Evolutionary conservation across 2,329 filamentous ascomycete species (phyloP).

Genomic region (Madurella fahalii): DNA sequence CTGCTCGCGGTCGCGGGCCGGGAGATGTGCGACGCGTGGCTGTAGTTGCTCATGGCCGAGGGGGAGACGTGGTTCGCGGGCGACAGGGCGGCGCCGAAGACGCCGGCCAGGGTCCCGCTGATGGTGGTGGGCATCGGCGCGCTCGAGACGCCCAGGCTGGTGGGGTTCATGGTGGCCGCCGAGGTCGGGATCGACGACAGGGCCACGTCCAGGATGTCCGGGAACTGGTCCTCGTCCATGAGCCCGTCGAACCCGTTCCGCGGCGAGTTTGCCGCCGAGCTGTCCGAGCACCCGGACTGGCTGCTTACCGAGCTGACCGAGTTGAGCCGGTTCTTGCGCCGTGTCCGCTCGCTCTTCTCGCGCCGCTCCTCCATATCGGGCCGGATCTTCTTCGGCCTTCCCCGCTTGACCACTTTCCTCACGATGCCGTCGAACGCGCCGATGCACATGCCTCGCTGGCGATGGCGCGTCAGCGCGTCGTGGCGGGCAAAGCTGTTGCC

Average conservation of each 20-base stretch:
- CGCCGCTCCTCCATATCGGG: slow-evolving; percentile 54
- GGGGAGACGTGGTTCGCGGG: slow-evolving; percentile 37
- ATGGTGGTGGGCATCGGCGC: slow-evolving; percentile 36
- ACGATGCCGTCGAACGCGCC: slow-evolving; percentile 82
- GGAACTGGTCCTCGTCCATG: slow-evolving; percentile 24
- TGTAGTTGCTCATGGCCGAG: slow-evolving; percentile 42
- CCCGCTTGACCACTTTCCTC: slow-evolving; percentile 58
- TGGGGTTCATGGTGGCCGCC: slow-evolving; percentile 36
- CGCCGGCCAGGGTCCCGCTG: slow-evolving; percentile 20
- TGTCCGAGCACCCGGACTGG: slow-evolving; percentile 54
- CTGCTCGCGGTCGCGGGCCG: slow-evolving; percentile 32
- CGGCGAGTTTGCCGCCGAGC: slow-evolving; percentile 53
- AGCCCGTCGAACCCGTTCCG: slow-evolving; percentile 37
- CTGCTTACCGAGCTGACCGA: slow-evolving; percentile 47
- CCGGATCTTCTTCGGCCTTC: slow-evolving; percentile 58
- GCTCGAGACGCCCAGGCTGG: slow-evolving; percentile 36
- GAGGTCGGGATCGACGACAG: slow-evolving; percentile 24
- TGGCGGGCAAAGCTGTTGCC: slow-evolving; percentile 93
- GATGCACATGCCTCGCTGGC: slow-evolving; percentile 93
- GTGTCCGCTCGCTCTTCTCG: slow-evolving; percentile 54
- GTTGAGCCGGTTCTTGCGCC: slow-evolving; percentile 49
- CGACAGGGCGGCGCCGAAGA: slow-evolving; percentile 26
- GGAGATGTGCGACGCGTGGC: slow-evolving; percentile 45
- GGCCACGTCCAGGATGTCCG: slow-evolving; percentile 41
- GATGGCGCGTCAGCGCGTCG: slow-evolving; percentile 88